Conservation (phyloP, 192 early-diverging fungal genomes). For the Backusella sp. region DNA sequence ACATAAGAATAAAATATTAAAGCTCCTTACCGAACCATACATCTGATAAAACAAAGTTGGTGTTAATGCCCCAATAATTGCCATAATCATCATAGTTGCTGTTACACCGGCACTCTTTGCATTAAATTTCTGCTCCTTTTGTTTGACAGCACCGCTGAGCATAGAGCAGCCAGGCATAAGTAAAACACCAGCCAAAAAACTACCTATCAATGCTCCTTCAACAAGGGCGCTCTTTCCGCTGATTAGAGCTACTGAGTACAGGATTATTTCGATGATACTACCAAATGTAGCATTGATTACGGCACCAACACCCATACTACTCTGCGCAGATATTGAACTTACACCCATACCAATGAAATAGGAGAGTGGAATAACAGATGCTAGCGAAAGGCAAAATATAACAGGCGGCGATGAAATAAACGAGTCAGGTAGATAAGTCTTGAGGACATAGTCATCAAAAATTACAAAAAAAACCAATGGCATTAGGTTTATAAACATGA, state of each 20-base stretch:
- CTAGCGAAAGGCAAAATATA: constrained; percentile 68
- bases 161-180: constrained; percentile 93
- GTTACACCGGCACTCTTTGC: constrained; percentile 94
- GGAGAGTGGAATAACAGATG: constrained; percentile 86
- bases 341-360: constrained; percentile 99
- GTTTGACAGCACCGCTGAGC: constrained; percentile 87
- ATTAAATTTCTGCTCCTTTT: constrained; percentile 95
- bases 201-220: constrained; percentile 91
- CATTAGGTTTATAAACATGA: constrained; percentile 93
- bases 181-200: constrained; percentile 84
- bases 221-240: constrained; percentile 86
- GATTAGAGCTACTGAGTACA: constrained; percentile 88
- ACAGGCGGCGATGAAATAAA: constrained; percentile 60
- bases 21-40: constrained; percentile 64
- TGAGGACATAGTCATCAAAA: constrained; percentile 74
- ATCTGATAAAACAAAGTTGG: constrained; percentile 95
- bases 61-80: constrained; percentile 87
- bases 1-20: background rate
- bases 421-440: constrained; percentile 51
- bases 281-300: constrained; percentile 99
- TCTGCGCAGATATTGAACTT: constrained; percentile 92
- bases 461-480: constrained; percentile 83
- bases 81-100: constrained; percentile 92
- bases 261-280: constrained; percentile 92
- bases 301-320: constrained; percentile 86